A percentile compares a stretch with the other conserved stretches of the same genome.
phyloP scores from a whole-genome alignment of 1,284 basidiomycete species.

The Leccinum subfulvum region DNA sequence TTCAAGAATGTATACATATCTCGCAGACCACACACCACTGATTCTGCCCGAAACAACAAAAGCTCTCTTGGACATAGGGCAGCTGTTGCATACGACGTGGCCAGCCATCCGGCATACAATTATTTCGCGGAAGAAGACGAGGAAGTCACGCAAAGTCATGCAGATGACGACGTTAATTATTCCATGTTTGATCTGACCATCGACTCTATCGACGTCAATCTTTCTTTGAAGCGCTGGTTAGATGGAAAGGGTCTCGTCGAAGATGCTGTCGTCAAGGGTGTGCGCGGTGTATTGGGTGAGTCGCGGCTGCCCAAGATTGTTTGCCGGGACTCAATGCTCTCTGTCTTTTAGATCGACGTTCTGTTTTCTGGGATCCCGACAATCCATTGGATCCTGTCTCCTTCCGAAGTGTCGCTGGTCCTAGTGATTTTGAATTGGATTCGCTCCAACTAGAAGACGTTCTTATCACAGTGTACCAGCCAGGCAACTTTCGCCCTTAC shows the following conservation, averaged over 20 bases:
- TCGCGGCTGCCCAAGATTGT: neutral
- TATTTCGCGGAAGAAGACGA: constrained; percentile 55
- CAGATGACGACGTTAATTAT: constrained; percentile 64
- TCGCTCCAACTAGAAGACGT: constrained; percentile 90
- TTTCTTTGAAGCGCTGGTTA: constrained; percentile 92
- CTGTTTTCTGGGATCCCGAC: constrained; percentile 84
- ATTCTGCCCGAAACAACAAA: constrained; percentile 18
- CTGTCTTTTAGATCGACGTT: constrained; percentile 72
- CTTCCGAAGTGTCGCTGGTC: constrained; percentile 72
- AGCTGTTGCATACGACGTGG: constrained; percentile 71
- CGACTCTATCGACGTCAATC: constrained; percentile 93
- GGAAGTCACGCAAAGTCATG: constrained; percentile 22
- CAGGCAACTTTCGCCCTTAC: constrained; percentile 88
- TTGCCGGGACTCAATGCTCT: neutral
- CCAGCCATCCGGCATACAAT: constrained; percentile 71
- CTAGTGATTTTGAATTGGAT: constrained; percentile 92
- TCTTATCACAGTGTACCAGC: constrained; percentile 93
- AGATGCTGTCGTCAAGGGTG: constrained; percentile 90
- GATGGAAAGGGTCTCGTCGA: constrained; percentile 94
- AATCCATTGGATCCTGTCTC: constrained; percentile 75
- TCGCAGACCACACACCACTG: constrained; percentile 55
- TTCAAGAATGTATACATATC: constrained; percentile 98
- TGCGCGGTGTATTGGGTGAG: constrained; percentile 87
- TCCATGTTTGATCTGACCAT: constrained; percentile 90
- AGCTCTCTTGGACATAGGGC: constrained; percentile 44